Base-by-base conservation (phyloP, 2,329 filamentous ascomycete genomes). In the Bretziella fagacearum region DNA sequence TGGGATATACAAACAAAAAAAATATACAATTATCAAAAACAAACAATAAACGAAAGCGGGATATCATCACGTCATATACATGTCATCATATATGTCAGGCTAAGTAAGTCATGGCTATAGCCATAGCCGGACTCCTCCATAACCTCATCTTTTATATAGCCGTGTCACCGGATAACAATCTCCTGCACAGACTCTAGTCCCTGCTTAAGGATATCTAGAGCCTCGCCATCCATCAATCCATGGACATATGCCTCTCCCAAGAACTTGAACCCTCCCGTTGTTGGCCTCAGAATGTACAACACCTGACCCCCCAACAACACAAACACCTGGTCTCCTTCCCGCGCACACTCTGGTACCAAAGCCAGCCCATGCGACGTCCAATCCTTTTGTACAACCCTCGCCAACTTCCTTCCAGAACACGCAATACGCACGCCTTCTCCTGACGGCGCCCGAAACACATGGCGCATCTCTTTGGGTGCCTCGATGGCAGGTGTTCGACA, bases 201-300 rank as follows among this genome's bases (percentile, higher is more conserved):
- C 26, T 48, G 47, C 30, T 46, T 50, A 30, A 52, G 29, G 22
- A 52, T 40, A 46, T 51, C 51, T 25, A 54, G 50, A 37, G 51
- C 53, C 44, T 56, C 54, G 18, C 56, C 56, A 27, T 56, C 51
- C 53, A 56, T 56, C 5, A 57, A 51, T 6, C 55, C 55, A 36
- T 57, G 52, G 1, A 57, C 52, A 50, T 57, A 58, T 17, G 53
- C 51, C 39, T 56, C 55, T 3, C 57, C 55, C 18, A 58, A 41
- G 20, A 58, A 52, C 20, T 49, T 46, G 46, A 51, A 57, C 37
- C 50, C 51, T 36, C 45, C 48, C 3, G 27, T 48, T 8, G 36
- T 43, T 8, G 42, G 52, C 15, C 53, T 48, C 29, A 56, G 22
- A 5, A 53, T 48, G 35, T 55, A 54, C 2, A 54, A 50, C 17